phyloP scores from a whole-genome alignment of 176 grass and related monocot species.

The Zea luxurians region DNA sequence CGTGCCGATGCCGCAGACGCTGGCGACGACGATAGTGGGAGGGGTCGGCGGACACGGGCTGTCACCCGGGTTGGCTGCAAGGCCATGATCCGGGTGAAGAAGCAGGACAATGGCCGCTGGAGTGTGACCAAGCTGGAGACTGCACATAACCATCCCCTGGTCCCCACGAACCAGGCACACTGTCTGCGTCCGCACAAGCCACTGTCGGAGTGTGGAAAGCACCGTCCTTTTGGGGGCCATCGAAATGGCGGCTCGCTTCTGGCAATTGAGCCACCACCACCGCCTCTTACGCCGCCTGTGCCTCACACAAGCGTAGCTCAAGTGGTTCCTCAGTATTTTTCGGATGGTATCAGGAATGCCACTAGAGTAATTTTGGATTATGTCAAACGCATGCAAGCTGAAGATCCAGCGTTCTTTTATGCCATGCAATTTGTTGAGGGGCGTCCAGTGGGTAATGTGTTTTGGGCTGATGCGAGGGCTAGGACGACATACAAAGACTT shows the following conservation, averaged over 20 bases:
- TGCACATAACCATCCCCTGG: conserved; percentile 59
- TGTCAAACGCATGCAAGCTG: conserved; percentile 61
- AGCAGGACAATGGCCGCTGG: conserved; percentile 57
- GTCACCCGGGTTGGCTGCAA: conserved; percentile 78
- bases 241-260: conserved; percentile 37
- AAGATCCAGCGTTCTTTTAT: conserved; percentile 59
- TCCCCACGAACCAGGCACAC: conserved; percentile 41
- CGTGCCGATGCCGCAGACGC: not conserved
- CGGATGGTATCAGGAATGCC: conserved; percentile 42
- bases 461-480: conserved; percentile 54
- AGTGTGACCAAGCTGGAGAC: conserved; percentile 68
- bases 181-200: conserved; percentile 56
- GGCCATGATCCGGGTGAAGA: conserved; percentile 83
- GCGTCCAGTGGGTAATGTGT: conserved; percentile 51
- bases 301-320: conserved; percentile 1
- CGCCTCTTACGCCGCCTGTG: not conserved
- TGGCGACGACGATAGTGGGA: conserved; percentile 18
- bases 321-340: conserved; percentile 18
- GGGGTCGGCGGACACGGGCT: conserved; percentile 52
- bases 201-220: conserved; percentile 61
- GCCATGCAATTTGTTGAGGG: conserved; percentile 57
- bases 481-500: conserved; percentile 51
- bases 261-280: conserved; percentile 26
- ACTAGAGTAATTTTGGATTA: conserved; percentile 51
- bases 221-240: conserved; percentile 19